These are phyloP conservation scores for Pseudonitzschia multiseries DNA, from an alignment of 108 stramenopile genomes.

Conservation along the genomic window DNA sequence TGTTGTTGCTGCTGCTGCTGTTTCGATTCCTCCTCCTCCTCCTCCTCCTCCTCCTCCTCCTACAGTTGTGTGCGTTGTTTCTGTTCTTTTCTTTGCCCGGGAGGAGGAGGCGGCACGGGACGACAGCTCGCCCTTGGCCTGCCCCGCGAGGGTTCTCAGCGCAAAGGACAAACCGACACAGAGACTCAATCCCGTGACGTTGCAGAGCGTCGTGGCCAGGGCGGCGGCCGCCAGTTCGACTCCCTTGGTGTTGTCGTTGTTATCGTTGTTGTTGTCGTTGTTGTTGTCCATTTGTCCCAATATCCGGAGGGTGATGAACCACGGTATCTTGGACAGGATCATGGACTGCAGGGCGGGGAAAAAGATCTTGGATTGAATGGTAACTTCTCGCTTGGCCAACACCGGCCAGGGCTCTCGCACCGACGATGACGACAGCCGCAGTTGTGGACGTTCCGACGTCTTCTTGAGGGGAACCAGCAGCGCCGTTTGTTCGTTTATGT, in stretches of 20 bases:
- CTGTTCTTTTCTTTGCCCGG: no score
- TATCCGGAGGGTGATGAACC: conserved; percentile 57
- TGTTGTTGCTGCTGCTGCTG: background rate
- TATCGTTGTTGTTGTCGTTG: background rate
- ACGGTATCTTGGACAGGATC: conserved; percentile 51
- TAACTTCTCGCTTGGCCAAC: background rate
- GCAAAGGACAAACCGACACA: conserved; percentile 60
- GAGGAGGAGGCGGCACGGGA: conserved; percentile 19
- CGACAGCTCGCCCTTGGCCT: conserved; percentile 37
- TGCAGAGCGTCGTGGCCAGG: conserved; percentile 62
- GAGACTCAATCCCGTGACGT: conserved; percentile 65
- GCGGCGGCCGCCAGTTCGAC: conserved; percentile 67
- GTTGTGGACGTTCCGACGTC: no score
- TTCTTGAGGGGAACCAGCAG: no score
- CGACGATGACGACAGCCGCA: no score
- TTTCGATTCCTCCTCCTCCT: no score
- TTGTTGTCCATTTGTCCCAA: conserved; percentile 36
- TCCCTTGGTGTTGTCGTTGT: background rate
- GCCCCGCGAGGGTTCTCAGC: conserved; percentile 38
- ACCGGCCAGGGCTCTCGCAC: background rate
- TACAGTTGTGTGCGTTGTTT: no score
- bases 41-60: no score
- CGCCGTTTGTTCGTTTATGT: no score
- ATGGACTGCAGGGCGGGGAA: conserved; percentile 36
- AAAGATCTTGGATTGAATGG: conserved; percentile 25